Evolutionary conservation across 148 eudicot genomes (phyloP).

Genomic region (Hydrangea macrophylla): DNA sequence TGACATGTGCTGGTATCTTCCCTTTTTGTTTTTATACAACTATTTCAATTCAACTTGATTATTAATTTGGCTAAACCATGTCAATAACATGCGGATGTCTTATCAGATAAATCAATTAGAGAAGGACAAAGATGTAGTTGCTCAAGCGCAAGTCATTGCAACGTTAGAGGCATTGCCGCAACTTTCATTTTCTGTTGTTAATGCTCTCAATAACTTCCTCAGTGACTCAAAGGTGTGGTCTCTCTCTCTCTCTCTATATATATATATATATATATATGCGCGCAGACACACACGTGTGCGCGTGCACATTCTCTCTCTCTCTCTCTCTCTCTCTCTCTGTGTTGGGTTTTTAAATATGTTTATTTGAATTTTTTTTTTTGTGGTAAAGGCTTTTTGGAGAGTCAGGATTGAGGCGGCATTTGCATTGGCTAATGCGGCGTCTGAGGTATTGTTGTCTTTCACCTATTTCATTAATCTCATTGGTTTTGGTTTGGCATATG

Average conservation of each 20-base stretch:
- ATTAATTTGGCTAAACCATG: not conserved
- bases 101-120: constrained; percentile 86
- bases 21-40: too few relatives aligned
- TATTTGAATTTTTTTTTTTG: constrained; percentile 6
- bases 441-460: constrained; percentile 59
- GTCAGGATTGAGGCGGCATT: constrained; percentile 92
- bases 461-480: not conserved
- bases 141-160: constrained; percentile 88
- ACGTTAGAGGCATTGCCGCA: constrained; percentile 66
- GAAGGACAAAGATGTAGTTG: constrained; percentile 98
- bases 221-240: constrained; percentile 67
- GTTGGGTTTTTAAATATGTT: not conserved
- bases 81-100: not conserved
- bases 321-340: not conserved
- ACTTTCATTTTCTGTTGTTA: constrained; percentile 65
- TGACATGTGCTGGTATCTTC: too few relatives aligned
- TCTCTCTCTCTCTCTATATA: not conserved
- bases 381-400: constrained; percentile 83
- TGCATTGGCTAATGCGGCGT: constrained; percentile 77
- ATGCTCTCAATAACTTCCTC: constrained; percentile 67
- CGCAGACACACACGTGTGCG: not conserved
- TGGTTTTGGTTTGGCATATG: not conserved
- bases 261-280: too few relatives aligned
- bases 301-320: not conserved
- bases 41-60: not conserved